phyloP scores from a whole-genome alignment of 2,329 filamentous ascomycete genomes.

The Fusarium papillatum region DNA sequence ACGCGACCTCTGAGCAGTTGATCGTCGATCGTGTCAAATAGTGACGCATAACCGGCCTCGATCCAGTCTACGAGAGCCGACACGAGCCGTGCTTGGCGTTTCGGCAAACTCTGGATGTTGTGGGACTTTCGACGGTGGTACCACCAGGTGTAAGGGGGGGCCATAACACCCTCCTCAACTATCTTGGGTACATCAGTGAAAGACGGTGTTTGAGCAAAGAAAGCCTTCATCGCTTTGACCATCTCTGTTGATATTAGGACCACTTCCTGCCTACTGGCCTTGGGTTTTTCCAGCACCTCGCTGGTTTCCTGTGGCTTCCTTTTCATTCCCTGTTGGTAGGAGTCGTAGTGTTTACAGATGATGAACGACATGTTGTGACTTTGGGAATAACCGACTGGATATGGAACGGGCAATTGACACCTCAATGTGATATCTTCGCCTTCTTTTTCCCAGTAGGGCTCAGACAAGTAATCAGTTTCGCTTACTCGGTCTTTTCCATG shows the following conservation, averaged over 20 bases:
- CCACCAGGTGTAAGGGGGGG: slow-evolving; percentile 12
- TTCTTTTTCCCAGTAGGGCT: neutral
- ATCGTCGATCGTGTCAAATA: neutral
- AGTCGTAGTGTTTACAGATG: neutral
- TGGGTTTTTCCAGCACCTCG: neutral
- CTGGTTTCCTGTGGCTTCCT: neutral
- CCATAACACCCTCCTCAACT: neutral
- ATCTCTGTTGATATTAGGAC: slow-evolving; percentile 9
- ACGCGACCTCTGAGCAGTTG: slow-evolving; percentile 1
- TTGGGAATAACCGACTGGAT: slow-evolving; percentile 6
- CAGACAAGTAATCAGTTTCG: neutral
- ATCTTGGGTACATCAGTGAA: neutral
- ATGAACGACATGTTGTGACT: neutral
- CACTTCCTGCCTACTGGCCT: neutral
- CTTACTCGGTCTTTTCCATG: neutral
- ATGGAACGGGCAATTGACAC: neutral
- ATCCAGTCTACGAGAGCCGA: slow-evolving; percentile 4
- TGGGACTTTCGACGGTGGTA: slow-evolving; percentile 13
- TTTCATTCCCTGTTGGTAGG: neutral
- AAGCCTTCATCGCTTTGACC: neutral
- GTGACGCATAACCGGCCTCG: neutral
- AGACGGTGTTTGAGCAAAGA: neutral
- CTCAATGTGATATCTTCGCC: neutral
- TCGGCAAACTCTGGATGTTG: neutral
- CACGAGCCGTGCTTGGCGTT: neutral